Evolutionary conservation across 768 basidiomycete genomes (phyloP).

Genomic region (Calvatia gigantea): DNA sequence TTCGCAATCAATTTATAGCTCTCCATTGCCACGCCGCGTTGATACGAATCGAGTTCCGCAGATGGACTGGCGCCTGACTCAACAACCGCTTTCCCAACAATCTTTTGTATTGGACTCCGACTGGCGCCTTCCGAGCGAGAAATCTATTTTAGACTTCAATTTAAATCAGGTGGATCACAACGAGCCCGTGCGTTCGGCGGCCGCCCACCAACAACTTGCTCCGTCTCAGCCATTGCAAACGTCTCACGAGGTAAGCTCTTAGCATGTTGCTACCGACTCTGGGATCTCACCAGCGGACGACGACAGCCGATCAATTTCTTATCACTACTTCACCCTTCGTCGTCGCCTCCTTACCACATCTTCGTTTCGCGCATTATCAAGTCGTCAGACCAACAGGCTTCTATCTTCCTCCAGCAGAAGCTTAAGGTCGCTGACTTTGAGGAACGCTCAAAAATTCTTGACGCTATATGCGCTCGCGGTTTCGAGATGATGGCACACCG

Average conservation of each 20-base stretch:
- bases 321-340: constrained; percentile 79
- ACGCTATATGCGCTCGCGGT: constrained; percentile 79
- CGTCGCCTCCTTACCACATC: constrained; percentile 77
- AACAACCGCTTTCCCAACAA: constrained; percentile 22
- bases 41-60: constrained; percentile 23
- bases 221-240: constrained; percentile 23
- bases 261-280: constrained; percentile 15
- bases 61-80: constrained; percentile 38
- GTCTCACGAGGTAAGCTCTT: constrained; percentile 48
- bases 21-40: constrained; percentile 27
- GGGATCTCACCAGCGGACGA: constrained; percentile 18
- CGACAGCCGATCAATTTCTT: constrained; percentile 85
- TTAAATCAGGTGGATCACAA: constrained; percentile 21
- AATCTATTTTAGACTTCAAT: constrained; percentile 23
- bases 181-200: constrained; percentile 26
- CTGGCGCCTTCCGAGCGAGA: constrained; percentile 42
- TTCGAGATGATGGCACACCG: constrained; percentile 94
- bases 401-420: constrained; percentile 88
- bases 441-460: constrained; percentile 80
- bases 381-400: constrained; percentile 87
- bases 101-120: constrained; percentile 32
- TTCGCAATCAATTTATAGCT: constrained; percentile 27
- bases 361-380: constrained; percentile 87
- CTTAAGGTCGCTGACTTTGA: constrained; percentile 79
- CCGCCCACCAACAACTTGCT: constrained; percentile 27